phyloP scores from a whole-genome alignment of 2,329 filamentous ascomycete genomes.

The Pseudogymnoascus sp. region DNA sequence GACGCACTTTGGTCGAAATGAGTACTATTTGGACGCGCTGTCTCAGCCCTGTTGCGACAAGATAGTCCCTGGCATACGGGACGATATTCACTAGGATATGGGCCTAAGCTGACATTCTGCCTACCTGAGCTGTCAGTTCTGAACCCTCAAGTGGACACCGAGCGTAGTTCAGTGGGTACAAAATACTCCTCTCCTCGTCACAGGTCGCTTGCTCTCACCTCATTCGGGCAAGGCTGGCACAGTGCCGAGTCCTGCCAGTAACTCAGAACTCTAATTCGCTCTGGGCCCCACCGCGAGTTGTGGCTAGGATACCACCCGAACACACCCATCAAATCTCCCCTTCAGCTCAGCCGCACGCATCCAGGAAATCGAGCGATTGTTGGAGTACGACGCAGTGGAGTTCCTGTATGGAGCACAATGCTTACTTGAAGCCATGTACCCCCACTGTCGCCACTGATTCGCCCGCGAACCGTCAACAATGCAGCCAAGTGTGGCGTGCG shows the following conservation, averaged over 20 bases:
- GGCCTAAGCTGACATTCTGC: neutral
- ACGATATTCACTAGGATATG: neutral
- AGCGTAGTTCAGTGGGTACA: neutral
- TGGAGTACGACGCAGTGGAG: neutral
- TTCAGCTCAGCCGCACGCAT: neutral
- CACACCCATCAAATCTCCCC: slow-evolving; percentile 1
- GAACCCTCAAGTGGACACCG: neutral
- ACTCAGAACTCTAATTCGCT: slow-evolving; percentile 6
- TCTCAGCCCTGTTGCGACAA: neutral
- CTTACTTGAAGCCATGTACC: neutral
- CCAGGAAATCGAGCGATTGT: neutral
- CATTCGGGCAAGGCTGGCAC: neutral
- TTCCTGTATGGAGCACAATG: neutral
- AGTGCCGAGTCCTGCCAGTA: neutral
- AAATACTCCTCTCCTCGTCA: neutral
- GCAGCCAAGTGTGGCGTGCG: slow-evolving; percentile 4
- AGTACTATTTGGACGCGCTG: neutral
- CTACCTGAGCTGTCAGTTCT: neutral
- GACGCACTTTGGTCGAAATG: neutral
- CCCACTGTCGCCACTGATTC: neutral
- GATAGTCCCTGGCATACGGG: neutral
- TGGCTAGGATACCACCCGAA: neutral
- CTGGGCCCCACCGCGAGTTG: neutral
- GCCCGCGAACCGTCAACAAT: neutral
- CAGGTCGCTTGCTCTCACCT: neutral